phyloP scores from a whole-genome alignment of 371 early-diverging fungal species.

The Sporodiniella umbellata region DNA sequence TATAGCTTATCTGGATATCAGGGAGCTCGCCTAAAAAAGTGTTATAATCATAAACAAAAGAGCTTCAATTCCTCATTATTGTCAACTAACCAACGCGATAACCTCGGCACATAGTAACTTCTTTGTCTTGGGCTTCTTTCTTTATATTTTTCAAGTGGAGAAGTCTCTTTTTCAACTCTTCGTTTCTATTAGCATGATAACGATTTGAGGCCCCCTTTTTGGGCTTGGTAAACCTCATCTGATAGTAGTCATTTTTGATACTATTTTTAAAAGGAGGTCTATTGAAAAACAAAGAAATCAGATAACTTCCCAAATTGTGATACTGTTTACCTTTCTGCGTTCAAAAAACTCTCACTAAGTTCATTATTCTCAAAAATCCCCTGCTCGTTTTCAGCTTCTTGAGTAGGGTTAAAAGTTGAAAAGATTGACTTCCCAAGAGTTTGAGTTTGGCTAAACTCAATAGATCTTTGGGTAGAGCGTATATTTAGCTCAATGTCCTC shows the following conservation, averaged over 20 bases:
- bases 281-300: too few species aligned
- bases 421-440: constrained; percentile 13
- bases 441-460: constrained; percentile 49
- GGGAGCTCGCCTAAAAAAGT: constrained; percentile 64
- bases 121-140: constrained; percentile 50
- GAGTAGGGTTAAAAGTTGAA: constrained; percentile 14
- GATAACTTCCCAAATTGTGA: too few species aligned
- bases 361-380: neutral
- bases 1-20: constrained; percentile 67
- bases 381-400: neutral
- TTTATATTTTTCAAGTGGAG: constrained; percentile 14
- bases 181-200: constrained; percentile 32
- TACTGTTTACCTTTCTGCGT: neutral
- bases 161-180: constrained; percentile 22
- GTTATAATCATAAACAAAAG: neutral
- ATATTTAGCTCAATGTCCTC: constrained; percentile 32
- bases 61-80: too few species aligned
- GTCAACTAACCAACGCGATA: constrained; percentile 62
- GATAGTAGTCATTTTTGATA: neutral
- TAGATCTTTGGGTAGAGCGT: constrained; percentile 53
- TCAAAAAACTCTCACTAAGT: neutral
- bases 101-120: constrained; percentile 56
- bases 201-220: constrained; percentile 4
- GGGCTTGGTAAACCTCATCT: neutral
- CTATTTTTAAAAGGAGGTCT: too few species aligned